Base-by-base conservation (phyloP, 1,284 basidiomycete genomes). In the Leccinum pachyderme region DNA sequence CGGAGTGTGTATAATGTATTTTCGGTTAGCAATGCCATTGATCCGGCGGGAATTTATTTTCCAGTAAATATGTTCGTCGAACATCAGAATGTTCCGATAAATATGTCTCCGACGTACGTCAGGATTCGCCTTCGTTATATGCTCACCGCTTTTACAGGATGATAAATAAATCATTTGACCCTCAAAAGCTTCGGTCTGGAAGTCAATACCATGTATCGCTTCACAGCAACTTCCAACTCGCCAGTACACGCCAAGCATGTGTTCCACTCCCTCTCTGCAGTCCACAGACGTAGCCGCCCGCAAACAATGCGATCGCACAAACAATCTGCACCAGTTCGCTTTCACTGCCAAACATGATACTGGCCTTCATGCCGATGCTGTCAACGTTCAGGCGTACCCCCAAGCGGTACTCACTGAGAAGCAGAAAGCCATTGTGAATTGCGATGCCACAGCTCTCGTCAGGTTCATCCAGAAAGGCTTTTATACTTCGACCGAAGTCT, bases 391-490 rank as follows among this genome's bases (percentile, higher is more conserved):
- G 25, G 46, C 58, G 25, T 71, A 61, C 50, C 70, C 65, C 5
- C 67, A 72, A 33, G 57, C 47, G 6, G 46, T 29, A 47, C 67
- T 70, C 49, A 67, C 63, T 22, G 59, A 65, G 24, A 55, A 37
- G 29, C 65, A 70, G 46, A 71, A 49, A 43, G 15, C 2, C 37
- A 73, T 70, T 51, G 59, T 73, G 9, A 64, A 65, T 39, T 61
- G 55, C 50, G 68, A 70, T 59, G 68, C 70, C 27, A 71, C 70
- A 12, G 28, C 58, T 5, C 51, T 70, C 39, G 49, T 56, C 32
- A 63, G 69, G n/a, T 39, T 49, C 33, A 55, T 70, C 31, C 59
- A 59, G 5, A 54, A 60, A 39, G 53, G 59, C 11, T 49, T 59
- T 25, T 67, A 67, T 51, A 68, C 68, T 33, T 56, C 68, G 22